Conservation (phyloP, 1,284 basidiomycete species). For the Malassezia globosa region DNA sequence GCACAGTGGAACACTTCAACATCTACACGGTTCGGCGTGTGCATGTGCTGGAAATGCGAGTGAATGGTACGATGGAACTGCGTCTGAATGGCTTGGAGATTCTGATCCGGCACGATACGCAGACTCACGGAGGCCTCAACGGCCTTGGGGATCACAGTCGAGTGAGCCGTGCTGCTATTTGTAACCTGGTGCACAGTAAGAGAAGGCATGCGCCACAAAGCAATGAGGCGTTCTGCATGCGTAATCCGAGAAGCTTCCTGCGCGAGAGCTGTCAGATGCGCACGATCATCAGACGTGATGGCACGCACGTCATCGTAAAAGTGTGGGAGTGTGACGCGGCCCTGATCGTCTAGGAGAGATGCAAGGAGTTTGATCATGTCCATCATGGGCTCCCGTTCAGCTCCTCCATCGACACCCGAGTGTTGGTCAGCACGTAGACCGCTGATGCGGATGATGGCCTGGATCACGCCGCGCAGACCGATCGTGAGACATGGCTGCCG, state of each 20-base stretch:
- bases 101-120: slow-evolving; percentile 86
- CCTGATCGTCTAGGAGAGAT: slow-evolving; percentile 54
- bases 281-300: slow-evolving; percentile 26
- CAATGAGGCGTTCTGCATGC: slow-evolving; percentile 28
- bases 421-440: slow-evolving; percentile 61
- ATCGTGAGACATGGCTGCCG: slow-evolving; percentile 90
- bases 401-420: slow-evolving; percentile 86
- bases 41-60: slow-evolving; percentile 56
- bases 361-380: slow-evolving; percentile 75
- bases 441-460: slow-evolving; percentile 61
- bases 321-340: slow-evolving; percentile 59
- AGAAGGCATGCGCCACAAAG: slow-evolving; percentile 35
- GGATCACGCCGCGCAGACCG: slow-evolving; percentile 82
- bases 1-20: slow-evolving; percentile 65
- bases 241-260: slow-evolving; percentile 1
- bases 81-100: slow-evolving; percentile 60
- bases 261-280: slow-evolving; percentile 44
- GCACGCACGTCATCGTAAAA: slow-evolving; percentile 59
- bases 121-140: slow-evolving; percentile 49
- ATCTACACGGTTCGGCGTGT: slow-evolving; percentile 20
- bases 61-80: slow-evolving; percentile 58
- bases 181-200: slow-evolving; percentile 33
- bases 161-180: slow-evolving; percentile 27
- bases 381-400: slow-evolving; percentile 73
- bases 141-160: slow-evolving; percentile 33